Evolutionary conservation across 2,329 filamentous ascomycete species (phyloP).

Genomic region (Colletotrichum eremochloae): DNA sequence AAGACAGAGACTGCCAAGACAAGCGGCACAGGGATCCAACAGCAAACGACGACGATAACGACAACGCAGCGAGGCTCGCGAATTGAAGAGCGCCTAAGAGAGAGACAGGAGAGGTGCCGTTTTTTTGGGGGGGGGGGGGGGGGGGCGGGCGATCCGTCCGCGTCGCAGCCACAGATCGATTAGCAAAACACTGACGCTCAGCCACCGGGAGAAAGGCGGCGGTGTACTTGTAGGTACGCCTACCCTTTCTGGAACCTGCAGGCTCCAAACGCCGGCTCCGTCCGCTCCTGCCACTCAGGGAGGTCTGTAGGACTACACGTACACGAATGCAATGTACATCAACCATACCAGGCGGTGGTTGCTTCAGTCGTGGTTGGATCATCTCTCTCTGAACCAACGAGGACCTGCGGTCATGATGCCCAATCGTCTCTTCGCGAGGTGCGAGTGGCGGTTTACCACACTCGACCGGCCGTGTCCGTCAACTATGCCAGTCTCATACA

Average conservation of each 20-base stretch:
- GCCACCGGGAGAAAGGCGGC: constrained; percentile 18
- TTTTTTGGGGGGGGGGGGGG: too few species aligned
- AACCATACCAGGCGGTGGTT: background rate
- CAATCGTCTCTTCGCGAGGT: background rate
- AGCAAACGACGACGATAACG: background rate
- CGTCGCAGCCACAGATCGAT: constrained; percentile 31
- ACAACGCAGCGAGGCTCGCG: background rate
- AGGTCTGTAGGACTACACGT: too few species aligned
- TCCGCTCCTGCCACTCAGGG: background rate
- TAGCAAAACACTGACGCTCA: constrained; percentile 4
- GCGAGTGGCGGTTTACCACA: constrained; percentile 22
- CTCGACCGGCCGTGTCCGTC: constrained; percentile 1
- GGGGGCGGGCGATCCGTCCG: background rate
- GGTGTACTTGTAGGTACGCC: background rate
- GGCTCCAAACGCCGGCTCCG: background rate
- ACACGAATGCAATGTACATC: too few species aligned
- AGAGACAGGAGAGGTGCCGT: background rate
- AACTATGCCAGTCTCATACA: background rate
- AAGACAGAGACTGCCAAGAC: background rate
- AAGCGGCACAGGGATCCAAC: background rate
- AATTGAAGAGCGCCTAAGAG: background rate
- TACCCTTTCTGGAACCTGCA: background rate
- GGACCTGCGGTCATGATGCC: background rate
- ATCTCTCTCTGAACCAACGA: background rate
- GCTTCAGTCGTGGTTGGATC: constrained; percentile 20